Evolutionary conservation across 2,329 filamentous ascomycete species (phyloP).

Genomic region (Alternaria atra): DNA sequence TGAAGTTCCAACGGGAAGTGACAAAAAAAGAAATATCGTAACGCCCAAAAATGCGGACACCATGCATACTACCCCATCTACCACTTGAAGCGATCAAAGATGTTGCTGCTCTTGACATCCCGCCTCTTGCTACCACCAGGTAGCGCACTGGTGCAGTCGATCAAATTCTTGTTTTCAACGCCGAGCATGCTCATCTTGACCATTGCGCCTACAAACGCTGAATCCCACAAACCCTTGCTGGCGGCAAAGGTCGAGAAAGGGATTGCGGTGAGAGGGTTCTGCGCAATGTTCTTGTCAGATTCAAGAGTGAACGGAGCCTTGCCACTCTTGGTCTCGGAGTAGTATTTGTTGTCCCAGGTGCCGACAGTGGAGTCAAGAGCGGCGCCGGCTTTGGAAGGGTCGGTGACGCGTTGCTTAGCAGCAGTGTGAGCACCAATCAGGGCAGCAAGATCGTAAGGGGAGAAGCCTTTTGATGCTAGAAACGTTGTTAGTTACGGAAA

Average conservation of each 20-base stretch:
- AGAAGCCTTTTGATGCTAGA: constrained; percentile 47
- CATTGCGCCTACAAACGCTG: constrained; percentile 48
- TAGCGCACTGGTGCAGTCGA: constrained; percentile 47
- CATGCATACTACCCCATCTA: constrained; percentile 4
- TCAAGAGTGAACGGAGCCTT: constrained; percentile 42
- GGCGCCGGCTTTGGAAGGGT: constrained; percentile 36
- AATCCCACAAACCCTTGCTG: constrained; percentile 42
- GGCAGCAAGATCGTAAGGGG: constrained; percentile 49
- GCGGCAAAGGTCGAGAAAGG: constrained; percentile 35
- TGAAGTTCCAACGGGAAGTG: not conserved
- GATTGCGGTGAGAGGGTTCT: constrained; percentile 28
- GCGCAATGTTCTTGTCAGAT: constrained; percentile 41
- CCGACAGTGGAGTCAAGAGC: constrained; percentile 49
- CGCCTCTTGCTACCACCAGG: constrained; percentile 44
- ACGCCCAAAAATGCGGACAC: not conserved
- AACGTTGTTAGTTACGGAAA: not conserved
- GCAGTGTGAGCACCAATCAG: constrained; percentile 51
- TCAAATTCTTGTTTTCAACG: constrained; percentile 29
- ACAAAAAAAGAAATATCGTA: not conserved
- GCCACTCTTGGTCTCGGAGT: constrained; percentile 41
- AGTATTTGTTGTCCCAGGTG: constrained; percentile 50
- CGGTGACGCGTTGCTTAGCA: constrained; percentile 40
- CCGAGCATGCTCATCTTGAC: constrained; percentile 49
- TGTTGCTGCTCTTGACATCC: constrained; percentile 40
- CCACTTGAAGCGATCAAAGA: constrained; percentile 38